Conservation (phyloP, 345 rosid species). For the Iberis pinnata region DNA sequence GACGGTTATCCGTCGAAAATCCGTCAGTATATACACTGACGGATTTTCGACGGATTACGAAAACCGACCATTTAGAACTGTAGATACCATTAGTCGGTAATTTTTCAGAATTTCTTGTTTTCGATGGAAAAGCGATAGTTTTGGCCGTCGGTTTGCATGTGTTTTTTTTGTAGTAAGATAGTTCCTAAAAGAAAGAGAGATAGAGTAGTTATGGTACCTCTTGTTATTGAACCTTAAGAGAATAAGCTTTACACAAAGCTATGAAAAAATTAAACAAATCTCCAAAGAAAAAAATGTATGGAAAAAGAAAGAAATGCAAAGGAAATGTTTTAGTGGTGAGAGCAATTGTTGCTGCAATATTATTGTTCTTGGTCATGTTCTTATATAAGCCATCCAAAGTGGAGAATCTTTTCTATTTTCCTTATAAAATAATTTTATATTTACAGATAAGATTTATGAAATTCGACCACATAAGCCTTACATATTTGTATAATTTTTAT, state of each 20-base stretch:
- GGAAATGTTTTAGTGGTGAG: conserved; percentile 17
- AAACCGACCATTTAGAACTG: too few relatives aligned
- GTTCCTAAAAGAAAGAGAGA: too few relatives aligned
- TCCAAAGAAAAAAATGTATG: background rate
- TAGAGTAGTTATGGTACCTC: conserved; percentile 13
- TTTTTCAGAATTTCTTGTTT: too few relatives aligned
- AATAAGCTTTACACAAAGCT: conserved; percentile 1
- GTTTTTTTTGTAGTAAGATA: too few relatives aligned
- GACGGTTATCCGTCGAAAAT: too few relatives aligned
- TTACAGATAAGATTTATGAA: conserved; percentile 17
- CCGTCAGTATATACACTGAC: too few relatives aligned
- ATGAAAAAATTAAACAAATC: background rate
- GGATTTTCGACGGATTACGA: too few relatives aligned
- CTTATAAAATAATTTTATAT: background rate
- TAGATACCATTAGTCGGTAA: too few relatives aligned
- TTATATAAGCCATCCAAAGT: conserved; percentile 34
- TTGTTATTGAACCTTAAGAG: background rate
- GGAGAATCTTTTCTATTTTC: conserved; percentile 21
- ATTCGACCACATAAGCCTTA: conserved; percentile 6
- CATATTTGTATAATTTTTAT: background rate
- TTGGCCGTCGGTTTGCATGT: too few relatives aligned
- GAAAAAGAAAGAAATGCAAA: conserved; percentile 11
- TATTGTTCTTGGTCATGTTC: background rate
- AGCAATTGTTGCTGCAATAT: conserved; percentile 39
- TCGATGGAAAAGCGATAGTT: too few relatives aligned